Evolutionary conservation across 768 basidiomycete genomes (phyloP), one percentile per base, ranked within the genome.

Genomic region (Tremella mesenterica): DNA sequence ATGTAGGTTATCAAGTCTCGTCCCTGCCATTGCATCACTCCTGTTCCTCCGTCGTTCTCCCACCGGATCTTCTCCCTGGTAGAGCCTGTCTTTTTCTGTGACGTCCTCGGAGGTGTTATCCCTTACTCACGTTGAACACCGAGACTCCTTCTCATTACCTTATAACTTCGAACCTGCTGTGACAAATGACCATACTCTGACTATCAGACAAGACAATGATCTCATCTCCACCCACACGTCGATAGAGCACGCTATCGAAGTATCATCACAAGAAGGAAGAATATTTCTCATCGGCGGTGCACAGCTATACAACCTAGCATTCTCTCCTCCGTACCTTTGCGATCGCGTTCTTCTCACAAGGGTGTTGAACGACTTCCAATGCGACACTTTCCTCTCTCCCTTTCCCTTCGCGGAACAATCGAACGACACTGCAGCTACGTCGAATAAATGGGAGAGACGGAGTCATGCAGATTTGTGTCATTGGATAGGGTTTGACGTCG

Each of bases 251-350:
- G 6, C 12, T 9, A 21, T 10, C 20, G 20, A 26, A 46, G 36
- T 6, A 34, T 41, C 49, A 21, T 16, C 2, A 20, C 45, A 55
- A 23, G 43, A 44, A 3, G 38, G 38, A 5, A n/a, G 38, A 51
- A 73, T 75, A 26, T 97, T 96, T 76, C 76, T 96, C 60, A 95
- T 95, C 28, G 95, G 95, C 28, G 95, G 95, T n/a, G 82, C 88
- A 6, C 81, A 84, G 28, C 74, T 97, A 25, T 95, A 95, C 77
- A 74, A 77, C 30, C 82, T 85, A 54, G 77, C 83, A 12, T 79
- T 95, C 30, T 59, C 62, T 6, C 57, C 71, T 5, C 18, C 44
- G 14, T 65, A 69, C 38, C 74, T 79, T 53, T 85, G 86, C 33
- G 82, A 91, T 69, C 84, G 89, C 33, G 78, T 97, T 61, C 81